A percentile compares a stretch with the other conserved stretches of the same genome.
These are phyloP conservation scores for Achaetomiella virescens DNA, from an alignment of 495 filamentous ascomycete species.

Conservation along the genomic window DNA sequence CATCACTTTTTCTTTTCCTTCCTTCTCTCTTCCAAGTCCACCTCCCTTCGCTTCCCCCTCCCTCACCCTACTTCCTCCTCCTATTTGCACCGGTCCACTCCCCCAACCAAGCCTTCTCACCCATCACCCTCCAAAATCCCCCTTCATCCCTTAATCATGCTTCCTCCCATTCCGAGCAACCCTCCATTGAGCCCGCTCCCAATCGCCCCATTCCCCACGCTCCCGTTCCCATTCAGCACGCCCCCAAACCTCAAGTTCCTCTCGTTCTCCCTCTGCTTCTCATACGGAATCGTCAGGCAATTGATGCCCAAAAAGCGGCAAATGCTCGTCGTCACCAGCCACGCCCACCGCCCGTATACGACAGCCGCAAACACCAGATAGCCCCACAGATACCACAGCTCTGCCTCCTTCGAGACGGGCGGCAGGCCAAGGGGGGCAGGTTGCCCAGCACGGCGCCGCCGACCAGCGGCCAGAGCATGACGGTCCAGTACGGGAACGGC, in stretches of 20 bases:
- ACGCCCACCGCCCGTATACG: constrained; percentile 87
- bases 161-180: background rate
- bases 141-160: background rate
- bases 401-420: constrained; percentile 50
- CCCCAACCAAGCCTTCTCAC: constrained; percentile 25
- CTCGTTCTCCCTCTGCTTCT: constrained; percentile 46
- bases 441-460: constrained; percentile 79
- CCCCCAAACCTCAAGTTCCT: constrained; percentile 4
- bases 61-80: no score
- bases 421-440: constrained; percentile 72
- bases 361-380: constrained; percentile 78
- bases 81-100: no score
- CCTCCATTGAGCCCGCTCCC: background rate
- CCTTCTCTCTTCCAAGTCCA: constrained; percentile 10
- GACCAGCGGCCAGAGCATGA: constrained; percentile 78
- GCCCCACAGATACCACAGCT: constrained; percentile 72
- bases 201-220: background rate
- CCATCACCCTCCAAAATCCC: background rate
- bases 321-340: constrained; percentile 83
- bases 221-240: constrained; percentile 18
- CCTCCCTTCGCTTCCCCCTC: background rate
- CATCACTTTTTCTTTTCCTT: background rate
- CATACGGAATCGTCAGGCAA: constrained; percentile 77
- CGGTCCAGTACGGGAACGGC: constrained; percentile 94
- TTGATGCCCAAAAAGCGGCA: constrained; percentile 89